phyloP scores from a whole-genome alignment of 1,284 basidiomycete genomes.

The Cryptococcus maquisensis region DNA sequence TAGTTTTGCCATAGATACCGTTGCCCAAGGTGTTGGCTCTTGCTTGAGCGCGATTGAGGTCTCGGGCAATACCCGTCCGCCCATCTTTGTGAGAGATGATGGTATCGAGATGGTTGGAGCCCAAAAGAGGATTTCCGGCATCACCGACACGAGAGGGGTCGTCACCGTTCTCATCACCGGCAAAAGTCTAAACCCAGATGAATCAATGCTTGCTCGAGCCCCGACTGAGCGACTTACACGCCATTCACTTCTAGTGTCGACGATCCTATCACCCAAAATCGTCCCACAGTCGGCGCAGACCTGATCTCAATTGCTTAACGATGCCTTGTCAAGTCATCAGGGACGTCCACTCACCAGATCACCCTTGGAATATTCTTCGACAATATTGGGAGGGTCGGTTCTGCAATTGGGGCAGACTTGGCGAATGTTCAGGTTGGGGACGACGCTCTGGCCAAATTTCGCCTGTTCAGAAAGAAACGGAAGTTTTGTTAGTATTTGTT shows the following conservation, averaged over 20 bases:
- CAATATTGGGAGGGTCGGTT: slow-evolving; percentile 85
- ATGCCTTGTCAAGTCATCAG: background rate
- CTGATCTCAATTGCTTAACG: slow-evolving; percentile 11
- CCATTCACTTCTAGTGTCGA: slow-evolving; percentile 95
- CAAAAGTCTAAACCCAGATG: slow-evolving; percentile 76
- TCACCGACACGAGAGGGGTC: slow-evolving; percentile 99
- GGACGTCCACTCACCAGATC: slow-evolving; percentile 65
- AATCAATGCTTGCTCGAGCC: slow-evolving; percentile 1
- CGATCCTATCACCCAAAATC: slow-evolving; percentile 90
- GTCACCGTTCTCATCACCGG: slow-evolving; percentile 91
- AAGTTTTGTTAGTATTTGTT: background rate
- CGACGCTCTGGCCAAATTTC: slow-evolving; percentile 55
- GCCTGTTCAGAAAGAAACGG: slow-evolving; percentile 29
- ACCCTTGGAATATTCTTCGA: slow-evolving; percentile 96
- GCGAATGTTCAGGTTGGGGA: slow-evolving; percentile 69
- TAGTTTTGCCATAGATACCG: slow-evolving; percentile 69
- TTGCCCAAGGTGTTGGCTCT: slow-evolving; percentile 62
- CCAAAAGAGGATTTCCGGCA: slow-evolving; percentile 81
- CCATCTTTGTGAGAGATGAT: slow-evolving; percentile 93
- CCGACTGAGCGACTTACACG: slow-evolving; percentile 47
- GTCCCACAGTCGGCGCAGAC: slow-evolving; percentile 89
- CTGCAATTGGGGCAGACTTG: slow-evolving; percentile 93
- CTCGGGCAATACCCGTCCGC: slow-evolving; percentile 83
- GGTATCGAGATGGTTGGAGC: slow-evolving; percentile 61
- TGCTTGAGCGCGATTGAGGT: slow-evolving; percentile 77